Conservation (phyloP, 805 yeast species). For the Kregervanrija delftensis region DNA sequence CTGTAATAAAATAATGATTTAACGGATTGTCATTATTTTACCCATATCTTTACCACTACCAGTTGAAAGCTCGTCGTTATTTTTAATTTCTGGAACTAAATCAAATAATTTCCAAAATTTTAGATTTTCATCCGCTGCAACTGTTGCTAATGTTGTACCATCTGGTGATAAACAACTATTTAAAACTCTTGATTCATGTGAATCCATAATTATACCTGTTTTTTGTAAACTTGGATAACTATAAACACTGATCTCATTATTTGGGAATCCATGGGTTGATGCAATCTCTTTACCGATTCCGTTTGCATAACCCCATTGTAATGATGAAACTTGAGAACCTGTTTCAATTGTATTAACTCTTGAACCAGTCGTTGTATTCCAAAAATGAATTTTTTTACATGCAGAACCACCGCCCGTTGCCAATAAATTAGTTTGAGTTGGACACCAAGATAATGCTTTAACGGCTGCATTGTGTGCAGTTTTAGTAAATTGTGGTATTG, state of each 20-base stretch:
- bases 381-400: conserved; percentile 83
- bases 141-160: conserved; percentile 83
- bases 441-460: conserved; percentile 93
- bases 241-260: conserved; percentile 75
- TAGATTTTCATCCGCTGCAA: conserved; percentile 92
- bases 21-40: conserved; percentile 47
- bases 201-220: conserved; percentile 78
- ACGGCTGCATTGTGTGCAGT: conserved; percentile 89
- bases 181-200: conserved; percentile 86
- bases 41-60: conserved; percentile 40
- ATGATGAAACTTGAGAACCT: conserved; percentile 89
- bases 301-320: conserved; percentile 79
- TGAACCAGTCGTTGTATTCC: conserved; percentile 92
- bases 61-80: conserved; percentile 22
- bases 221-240: conserved; percentile 80
- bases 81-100: conserved; percentile 12
- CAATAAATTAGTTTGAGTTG: conserved; percentile 68
- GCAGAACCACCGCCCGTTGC: conserved; percentile 98
- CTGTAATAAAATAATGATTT: not conserved
- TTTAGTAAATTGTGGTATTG: conserved; percentile 66
- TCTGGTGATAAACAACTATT: conserved; percentile 85
- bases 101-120: conserved; percentile 94
- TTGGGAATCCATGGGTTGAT: conserved; percentile 91
- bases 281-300: conserved; percentile 78
- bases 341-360: conserved; percentile 82